Evolutionary conservation across 176 grass and related monocot genomes (phyloP).

Genomic region (Oryza glaberrima): DNA sequence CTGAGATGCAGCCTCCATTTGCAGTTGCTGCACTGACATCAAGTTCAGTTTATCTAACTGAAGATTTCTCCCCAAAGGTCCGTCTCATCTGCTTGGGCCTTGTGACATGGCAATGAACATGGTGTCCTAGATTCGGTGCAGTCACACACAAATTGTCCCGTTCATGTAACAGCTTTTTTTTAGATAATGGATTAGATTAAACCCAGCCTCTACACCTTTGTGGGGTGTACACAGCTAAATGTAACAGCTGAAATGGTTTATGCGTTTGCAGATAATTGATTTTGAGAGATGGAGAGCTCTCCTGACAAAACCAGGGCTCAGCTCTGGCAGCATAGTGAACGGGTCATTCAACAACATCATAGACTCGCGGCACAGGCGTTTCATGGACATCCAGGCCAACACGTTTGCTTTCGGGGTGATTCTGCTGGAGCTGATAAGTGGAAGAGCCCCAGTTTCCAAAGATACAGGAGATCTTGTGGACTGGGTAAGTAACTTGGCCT

Average conservation of each 20-base stretch:
- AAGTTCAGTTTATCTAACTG: constrained; percentile 86
- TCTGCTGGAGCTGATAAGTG: constrained; percentile 82
- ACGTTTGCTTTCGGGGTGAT: constrained; percentile 83
- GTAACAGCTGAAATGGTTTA: neutral
- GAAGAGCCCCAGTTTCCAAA: constrained; percentile 63
- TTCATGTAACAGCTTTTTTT: neutral
- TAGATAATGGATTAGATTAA: no score
- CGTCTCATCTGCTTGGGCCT: neutral
- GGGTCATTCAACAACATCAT: constrained; percentile 43
- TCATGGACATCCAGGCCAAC: constrained; percentile 83
- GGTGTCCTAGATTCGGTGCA: neutral
- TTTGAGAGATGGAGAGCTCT: constrained; percentile 87
- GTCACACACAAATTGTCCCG: neutral
- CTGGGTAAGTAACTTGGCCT: constrained; percentile 58
- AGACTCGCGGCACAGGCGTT: constrained; percentile 56
- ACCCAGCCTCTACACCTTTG: no score
- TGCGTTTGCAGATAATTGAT: constrained; percentile 72
- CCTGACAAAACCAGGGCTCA: constrained; percentile 57
- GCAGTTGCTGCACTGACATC: constrained; percentile 67
- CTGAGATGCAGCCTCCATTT: constrained; percentile 82
- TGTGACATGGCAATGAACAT: neutral
- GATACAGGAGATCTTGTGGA: constrained; percentile 60
- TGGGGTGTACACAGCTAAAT: no score
- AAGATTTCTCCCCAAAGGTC: constrained; percentile 94
- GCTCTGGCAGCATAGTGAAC: constrained; percentile 46